Conservation (phyloP, 257 asterid genomes). For the Pogostemon cablin region DNA sequence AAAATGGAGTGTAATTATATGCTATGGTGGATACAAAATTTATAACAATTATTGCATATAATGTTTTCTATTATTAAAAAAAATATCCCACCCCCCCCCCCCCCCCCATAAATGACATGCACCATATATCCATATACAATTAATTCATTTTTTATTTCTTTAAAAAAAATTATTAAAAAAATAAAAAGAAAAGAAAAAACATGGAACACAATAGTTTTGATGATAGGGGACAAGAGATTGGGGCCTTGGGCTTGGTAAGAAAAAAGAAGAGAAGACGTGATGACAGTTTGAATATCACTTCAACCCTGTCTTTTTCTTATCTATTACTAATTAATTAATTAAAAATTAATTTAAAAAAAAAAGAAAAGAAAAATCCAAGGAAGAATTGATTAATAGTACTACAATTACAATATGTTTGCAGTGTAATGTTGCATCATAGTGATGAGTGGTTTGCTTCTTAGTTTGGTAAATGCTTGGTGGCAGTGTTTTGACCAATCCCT, state of each 20-base stretch:
- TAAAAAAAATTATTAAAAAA: too few relatives aligned
- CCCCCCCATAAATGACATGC: neutral
- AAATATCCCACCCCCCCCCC: neutral
- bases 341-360: neutral
- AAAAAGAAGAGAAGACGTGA: slow-evolving; percentile 40
- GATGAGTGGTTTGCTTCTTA: slow-evolving; percentile 40
- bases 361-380: too few relatives aligned
- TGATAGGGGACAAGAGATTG: slow-evolving; percentile 35
- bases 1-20: neutral
- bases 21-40: neutral
- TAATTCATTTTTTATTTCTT: too few relatives aligned
- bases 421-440: slow-evolving; percentile 53
- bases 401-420: slow-evolving; percentile 28
- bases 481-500: slow-evolving; percentile 31
- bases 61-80: neutral
- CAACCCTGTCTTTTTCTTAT: slow-evolving; percentile 41
- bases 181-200: neutral
- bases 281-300: slow-evolving; percentile 61
- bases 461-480: slow-evolving; percentile 30
- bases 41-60: slow-evolving; percentile 28
- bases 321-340: neutral
- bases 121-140: too few relatives aligned
- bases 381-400: slow-evolving; percentile 7
- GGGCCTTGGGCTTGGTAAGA: slow-evolving; percentile 26
- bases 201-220: neutral